These are phyloP conservation scores for Diutina mesorugosa DNA, from an alignment of 1,139 yeast genomes.

Conservation along the genomic window DNA sequence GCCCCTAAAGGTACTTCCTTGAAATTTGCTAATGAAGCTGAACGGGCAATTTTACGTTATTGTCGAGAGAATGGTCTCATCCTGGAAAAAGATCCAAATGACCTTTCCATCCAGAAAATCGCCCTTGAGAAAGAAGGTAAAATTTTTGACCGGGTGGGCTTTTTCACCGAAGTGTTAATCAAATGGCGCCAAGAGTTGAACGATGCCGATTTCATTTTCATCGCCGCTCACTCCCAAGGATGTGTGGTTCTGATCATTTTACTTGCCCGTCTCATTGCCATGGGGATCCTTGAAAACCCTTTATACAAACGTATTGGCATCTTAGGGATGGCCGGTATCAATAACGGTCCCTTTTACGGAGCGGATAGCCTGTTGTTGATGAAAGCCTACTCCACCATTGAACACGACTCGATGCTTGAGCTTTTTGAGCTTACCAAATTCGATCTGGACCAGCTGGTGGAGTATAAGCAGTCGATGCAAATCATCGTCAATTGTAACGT, in stretches of 20 bases:
- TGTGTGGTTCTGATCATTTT: constrained; percentile 81
- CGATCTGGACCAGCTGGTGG: constrained; percentile 57
- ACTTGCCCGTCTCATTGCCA: constrained; percentile 56
- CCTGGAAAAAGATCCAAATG: constrained; percentile 20
- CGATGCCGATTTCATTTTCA: constrained; percentile 71
- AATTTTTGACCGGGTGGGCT: constrained; percentile 73
- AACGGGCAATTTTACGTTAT: constrained; percentile 61
- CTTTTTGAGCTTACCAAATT: constrained; percentile 78
- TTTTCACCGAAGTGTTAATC: constrained; percentile 57
- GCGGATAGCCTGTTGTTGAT: constrained; percentile 72
- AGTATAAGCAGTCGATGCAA: constrained; percentile 55
- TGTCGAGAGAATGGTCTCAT: constrained; percentile 43
- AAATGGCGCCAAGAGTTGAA: constrained; percentile 63
- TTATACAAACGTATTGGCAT: constrained; percentile 49
- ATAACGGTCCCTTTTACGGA: constrained; percentile 88
- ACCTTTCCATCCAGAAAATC: constrained; percentile 67
- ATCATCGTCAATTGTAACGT: constrained; percentile 57
- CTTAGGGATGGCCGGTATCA: constrained; percentile 91
- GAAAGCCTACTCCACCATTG: constrained; percentile 83
- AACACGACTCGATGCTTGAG: constrained; percentile 74
- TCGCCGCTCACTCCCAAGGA: constrained; percentile 94
- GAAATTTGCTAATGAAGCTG: constrained; percentile 81
- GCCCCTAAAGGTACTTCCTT: constrained; percentile 90
- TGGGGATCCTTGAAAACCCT: constrained; percentile 46
- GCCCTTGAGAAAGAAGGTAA: constrained; percentile 92